Evolutionary conservation across 257 asterid genomes (phyloP).

Genomic region (Fraxinus americana): DNA sequence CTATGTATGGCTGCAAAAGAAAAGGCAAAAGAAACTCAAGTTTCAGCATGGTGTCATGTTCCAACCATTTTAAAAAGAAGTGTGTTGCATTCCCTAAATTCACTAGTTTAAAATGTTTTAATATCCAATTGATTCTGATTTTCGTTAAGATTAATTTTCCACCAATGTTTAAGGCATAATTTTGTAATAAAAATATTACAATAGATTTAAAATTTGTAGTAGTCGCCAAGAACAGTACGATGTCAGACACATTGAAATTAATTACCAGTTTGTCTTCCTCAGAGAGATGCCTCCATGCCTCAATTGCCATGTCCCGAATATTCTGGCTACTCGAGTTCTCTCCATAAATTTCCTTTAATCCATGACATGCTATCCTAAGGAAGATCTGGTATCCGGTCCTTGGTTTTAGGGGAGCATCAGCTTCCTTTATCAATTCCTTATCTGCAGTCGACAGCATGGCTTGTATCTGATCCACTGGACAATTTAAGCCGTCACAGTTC

Average conservation of each 20-base stretch:
- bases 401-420: slow-evolving; percentile 46
- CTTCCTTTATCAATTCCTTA: slow-evolving; percentile 31
- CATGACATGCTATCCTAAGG: slow-evolving; percentile 51
- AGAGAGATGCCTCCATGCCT: slow-evolving; percentile 58
- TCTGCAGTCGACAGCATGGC: slow-evolving; percentile 14
- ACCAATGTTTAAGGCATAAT: background rate
- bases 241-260: background rate
- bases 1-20: slow-evolving; percentile 57
- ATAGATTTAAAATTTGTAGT: background rate
- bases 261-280: slow-evolving; percentile 56
- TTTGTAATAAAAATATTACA: background rate
- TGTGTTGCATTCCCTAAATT: background rate
- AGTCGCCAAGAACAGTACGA: background rate
- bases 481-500: background rate
- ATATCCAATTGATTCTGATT: background rate
- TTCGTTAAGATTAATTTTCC: background rate
- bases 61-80: background rate
- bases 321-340: slow-evolving; percentile 34
- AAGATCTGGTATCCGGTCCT: slow-evolving; percentile 65
- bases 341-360: slow-evolving; percentile 48
- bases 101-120: background rate
- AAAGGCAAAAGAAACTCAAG: background rate
- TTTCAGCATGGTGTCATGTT: background rate
- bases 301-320: slow-evolving; percentile 47
- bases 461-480: slow-evolving; percentile 23